Evolutionary conservation across 2,329 filamentous ascomycete species (phyloP).

Genomic region (Alternaria tenuissima): DNA sequence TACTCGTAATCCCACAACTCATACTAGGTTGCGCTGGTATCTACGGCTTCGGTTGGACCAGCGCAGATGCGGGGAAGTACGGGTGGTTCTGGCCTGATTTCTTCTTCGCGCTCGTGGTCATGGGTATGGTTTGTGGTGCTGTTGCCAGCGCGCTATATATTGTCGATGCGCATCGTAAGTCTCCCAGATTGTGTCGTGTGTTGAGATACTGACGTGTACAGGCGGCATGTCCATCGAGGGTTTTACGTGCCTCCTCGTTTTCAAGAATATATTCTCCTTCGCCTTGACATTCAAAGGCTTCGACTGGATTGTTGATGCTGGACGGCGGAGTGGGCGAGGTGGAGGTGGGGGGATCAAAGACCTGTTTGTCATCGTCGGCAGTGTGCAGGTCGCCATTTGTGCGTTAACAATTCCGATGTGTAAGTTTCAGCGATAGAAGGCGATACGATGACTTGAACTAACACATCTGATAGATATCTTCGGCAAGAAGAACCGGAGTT

Average conservation of each 20-base stretch:
- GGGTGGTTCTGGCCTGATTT: conserved; percentile 78
- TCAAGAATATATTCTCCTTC: conserved; percentile 95
- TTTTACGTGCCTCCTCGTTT: conserved; percentile 88
- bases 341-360: conserved; percentile 63
- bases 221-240: conserved; percentile 84
- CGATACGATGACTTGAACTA: not conserved
- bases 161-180: conserved; percentile 83
- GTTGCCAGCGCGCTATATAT: conserved; percentile 88
- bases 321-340: conserved; percentile 5
- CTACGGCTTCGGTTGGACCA: conserved; percentile 83
- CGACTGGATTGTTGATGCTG: conserved; percentile 73
- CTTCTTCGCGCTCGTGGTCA: conserved; percentile 85
- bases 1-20: conserved; percentile 83
- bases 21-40: conserved; percentile 79
- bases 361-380: conserved; percentile 75
- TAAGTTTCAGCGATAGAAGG: conserved; percentile 58
- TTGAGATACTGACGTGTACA: conserved; percentile 40
- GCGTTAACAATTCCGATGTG: conserved; percentile 77
- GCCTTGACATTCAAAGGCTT: conserved; percentile 84
- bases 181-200: conserved; percentile 1
- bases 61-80: conserved; percentile 67
- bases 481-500: conserved; percentile 48
- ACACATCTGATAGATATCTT: conserved; percentile 37
- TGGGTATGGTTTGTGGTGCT: conserved; percentile 90
- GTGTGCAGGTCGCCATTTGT: conserved; percentile 81